Evolutionary conservation across 2,329 filamentous ascomycete genomes (phyloP), one percentile per base, ranked within the genome.

Genomic region (Dactylellina sp.): DNA sequence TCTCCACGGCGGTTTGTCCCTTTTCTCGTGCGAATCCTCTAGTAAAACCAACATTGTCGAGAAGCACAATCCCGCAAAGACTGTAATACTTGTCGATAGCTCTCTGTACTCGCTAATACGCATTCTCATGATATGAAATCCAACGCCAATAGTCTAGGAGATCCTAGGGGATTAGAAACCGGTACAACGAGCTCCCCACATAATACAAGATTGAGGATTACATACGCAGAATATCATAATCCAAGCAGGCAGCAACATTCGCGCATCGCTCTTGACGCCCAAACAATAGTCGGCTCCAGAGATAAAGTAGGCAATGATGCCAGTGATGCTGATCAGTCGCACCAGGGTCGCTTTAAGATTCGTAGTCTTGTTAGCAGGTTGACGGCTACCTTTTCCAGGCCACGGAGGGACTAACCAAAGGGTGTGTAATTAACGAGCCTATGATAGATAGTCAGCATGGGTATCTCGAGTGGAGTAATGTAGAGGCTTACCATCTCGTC

Each of bases 381-480:
- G 22, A 1, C 16, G 32, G 28, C 46, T 12, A 57, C 53, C 14
- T 1, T 28, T 46, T 24, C 20, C 11, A 24, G 25, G 9, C 32
- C n/a, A 42, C 44, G 12, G 35, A 65, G 37, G 35, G 24, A 76
- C 66, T 59, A 78, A 81, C 80, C 81, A 80, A 88, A 87, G 1
- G 91, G 91, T 12, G 91, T 92, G 82, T 94, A 95, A 81, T 93
- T 90, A 77, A 94, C 85, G 78, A 95, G 89, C 91, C 90, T 91
- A 68, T 4, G 14, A 28, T 24, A 25, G 60, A 65, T 49, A 37
- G 25, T 66, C 44, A 66, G 39, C 40, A 61, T 76, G 7, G 75
- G 35, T 75, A 25, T 57, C n/a, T 6, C 5, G 12, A 35, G 46
- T 44, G n/a, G 32, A 55, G 7, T 18, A 61, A 32, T 12, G 20